Base-by-base conservation (phyloP, 805 yeast species). In the Barnettozyma sucrosica region DNA sequence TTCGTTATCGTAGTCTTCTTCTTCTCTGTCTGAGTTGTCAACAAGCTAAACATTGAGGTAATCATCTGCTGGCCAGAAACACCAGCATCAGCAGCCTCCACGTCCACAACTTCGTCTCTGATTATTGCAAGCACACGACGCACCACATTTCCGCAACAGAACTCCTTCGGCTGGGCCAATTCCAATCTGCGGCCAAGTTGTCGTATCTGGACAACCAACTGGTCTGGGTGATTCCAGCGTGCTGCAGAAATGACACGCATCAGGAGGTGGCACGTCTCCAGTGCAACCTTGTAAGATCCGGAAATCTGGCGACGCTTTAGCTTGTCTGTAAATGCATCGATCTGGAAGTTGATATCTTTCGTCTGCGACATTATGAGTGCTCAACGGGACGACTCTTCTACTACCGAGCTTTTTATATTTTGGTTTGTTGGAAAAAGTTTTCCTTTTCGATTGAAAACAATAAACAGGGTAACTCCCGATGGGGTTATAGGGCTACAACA, bases 211-310 rank as follows among this genome's bases (percentile, higher is more conserved):
- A 66, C 66, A 24, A 92, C 82, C 52, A 92, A 72, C 51, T 86
- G 89, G 50, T 79, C 82, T 10, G 88, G 79, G 49, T 80, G 79
- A 43, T 79, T 72, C 98, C 98, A 93, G 62, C 96, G 74, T 1
- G 93, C 87, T 11, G 85, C 85, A 0, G 97, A 88, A 19, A 89
- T 82, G 44, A 89, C 93, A 64, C 96, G 77, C 79, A 88, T 84
- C 52, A 93, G 66, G 44, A 92, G 70, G 56, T 89, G 95, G 18
- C 96, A 83, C 7, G 96, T 87, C 46, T 86, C 93, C 33, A 88
- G 71, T 0, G 98, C 97, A 40, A 89, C 86, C 16, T 74, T 75
- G 55, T 83, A 83, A 13, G 96, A 87, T 2, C 95, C 96, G 5
- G 75, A 67, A 40, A 89, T 75, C 64, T 90, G 96, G 50, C 92